These are phyloP conservation scores for Aureobasidium sp. DNA, from an alignment of 2,329 filamentous ascomycete genomes.

Conservation along the genomic window DNA sequence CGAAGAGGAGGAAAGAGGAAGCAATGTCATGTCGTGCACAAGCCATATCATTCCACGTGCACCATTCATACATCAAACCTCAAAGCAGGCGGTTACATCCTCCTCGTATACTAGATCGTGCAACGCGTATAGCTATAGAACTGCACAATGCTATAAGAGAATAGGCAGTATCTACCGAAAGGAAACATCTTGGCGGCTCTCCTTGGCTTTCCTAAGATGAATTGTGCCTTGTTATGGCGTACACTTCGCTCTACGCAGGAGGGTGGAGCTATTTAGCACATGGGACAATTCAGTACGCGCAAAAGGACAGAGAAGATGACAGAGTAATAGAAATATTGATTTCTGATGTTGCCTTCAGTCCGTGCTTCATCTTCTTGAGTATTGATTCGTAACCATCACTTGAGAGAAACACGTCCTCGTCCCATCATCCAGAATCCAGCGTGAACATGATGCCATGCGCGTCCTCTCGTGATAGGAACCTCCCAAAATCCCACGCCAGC, in stretches of 20 bases:
- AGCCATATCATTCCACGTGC: neutral
- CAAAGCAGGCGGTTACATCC: neutral
- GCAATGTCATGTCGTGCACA: neutral
- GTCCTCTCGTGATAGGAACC: neutral
- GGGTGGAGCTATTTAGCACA: no score
- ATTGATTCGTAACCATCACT: neutral
- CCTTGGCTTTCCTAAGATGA: no score
- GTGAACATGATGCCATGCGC: neutral
- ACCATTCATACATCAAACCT: neutral
- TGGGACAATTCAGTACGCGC: no score
- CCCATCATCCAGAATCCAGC: slow-evolving; percentile 4
- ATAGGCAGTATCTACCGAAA: no score
- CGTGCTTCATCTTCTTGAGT: neutral
- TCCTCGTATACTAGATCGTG: no score
- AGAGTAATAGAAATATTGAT: slow-evolving; percentile 8
- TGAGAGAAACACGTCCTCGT: neutral
- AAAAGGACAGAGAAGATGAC: neutral
- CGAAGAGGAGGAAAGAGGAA: neutral
- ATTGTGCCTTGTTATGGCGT: no score
- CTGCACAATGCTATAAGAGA: no score
- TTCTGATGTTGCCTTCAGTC: slow-evolving; percentile 9
- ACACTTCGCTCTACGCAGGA: no score
- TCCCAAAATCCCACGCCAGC: neutral
- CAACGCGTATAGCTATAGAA: no score
- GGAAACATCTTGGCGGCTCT: no score